Evolutionary conservation across 208 protist species (phyloP).

Genomic region (Leishmania major): DNA sequence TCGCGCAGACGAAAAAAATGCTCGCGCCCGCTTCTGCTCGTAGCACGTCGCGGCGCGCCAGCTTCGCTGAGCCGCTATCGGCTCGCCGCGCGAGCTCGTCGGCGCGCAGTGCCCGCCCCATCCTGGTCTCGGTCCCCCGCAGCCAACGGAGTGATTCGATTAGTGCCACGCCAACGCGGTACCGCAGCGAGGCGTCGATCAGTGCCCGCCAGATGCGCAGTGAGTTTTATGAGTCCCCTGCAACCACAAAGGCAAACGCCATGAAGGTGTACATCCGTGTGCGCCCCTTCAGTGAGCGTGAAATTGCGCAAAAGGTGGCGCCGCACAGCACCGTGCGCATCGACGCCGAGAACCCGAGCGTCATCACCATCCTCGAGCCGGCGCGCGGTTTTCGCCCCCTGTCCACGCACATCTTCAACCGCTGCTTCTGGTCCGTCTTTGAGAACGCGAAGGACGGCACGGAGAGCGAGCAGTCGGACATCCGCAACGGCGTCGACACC

Average conservation of each 20-base stretch:
- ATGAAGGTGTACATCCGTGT: constrained; percentile 91
- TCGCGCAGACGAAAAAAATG: background rate
- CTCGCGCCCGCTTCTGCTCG: constrained; percentile 22
- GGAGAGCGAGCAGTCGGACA: constrained; percentile 1
- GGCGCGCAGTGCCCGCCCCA: background rate
- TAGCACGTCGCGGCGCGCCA: constrained; percentile 15
- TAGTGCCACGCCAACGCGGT: constrained; percentile 24
- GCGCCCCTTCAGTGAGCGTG: constrained; percentile 83
- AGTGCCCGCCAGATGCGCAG: constrained; percentile 11
- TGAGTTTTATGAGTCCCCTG: background rate
- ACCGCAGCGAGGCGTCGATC: constrained; percentile 6
- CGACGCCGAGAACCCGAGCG: constrained; percentile 52
- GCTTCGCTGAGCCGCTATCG: constrained; percentile 9
- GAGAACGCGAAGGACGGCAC: constrained; percentile 23
- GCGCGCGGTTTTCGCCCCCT: constrained; percentile 53
- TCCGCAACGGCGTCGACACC: constrained; percentile 43
- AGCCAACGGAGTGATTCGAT: constrained; percentile 29
- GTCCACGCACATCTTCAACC: constrained; percentile 70
- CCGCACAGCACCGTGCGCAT: constrained; percentile 74
- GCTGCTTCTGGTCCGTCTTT: constrained; percentile 87
- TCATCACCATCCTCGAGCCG: constrained; percentile 79
- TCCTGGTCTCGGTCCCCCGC: background rate
- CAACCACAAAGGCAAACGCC: constrained; percentile 37
- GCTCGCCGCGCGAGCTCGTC: constrained; percentile 17
- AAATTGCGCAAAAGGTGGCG: constrained; percentile 45